Evolutionary conservation across 441 rosid genomes (phyloP), one percentile per base, ranked within the genome.

Genomic region (Gossypium lobatum): DNA sequence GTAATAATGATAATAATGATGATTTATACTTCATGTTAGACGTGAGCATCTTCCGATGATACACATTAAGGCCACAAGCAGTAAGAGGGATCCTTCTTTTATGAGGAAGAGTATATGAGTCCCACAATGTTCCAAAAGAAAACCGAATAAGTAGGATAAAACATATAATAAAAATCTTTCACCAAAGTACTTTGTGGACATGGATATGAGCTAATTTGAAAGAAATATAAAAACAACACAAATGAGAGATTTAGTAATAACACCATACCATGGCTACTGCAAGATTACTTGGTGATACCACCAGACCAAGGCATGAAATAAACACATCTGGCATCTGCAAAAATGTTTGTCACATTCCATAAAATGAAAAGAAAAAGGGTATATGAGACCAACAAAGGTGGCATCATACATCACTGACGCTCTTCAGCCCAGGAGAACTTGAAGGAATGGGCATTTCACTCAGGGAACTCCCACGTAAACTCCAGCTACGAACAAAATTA

Each of bases 401-500:
- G 66, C 25, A 69, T 54, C 89, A 71, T 88, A 95, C 99, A 82
- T 90, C 91, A 80, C 80, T 84, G 37, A 83, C 72, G 84, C 87
- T 82, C 83, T 82, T 84, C 77, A 80, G 79, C 65, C 88, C 88
- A 65, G 87, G 90, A 73, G 76, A 82, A 80, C 83, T 84, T 76
- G 91, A 82, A 73, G 93, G 93, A 84, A 95, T 80, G 26, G 89
- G 83, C 55, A 83, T 88, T 85, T 93, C 96, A 76, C 72, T 81
- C 62, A 95, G 84, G 78, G 90, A 78, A 80, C 68, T 79, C 67
- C 83, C 88, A 42, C 34, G 34, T 59, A 89, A 80, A 70, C 81
- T 86, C 99, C 99, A 95, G 84, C 89, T 70, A 14, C 88, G 95
- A 23, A 90, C 85, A 86, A 80, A 84, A 82, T 90, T 93, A 84